phyloP scores from a whole-genome alignment of 208 protist genomes.

The Acanthamoeba royreba region DNA sequence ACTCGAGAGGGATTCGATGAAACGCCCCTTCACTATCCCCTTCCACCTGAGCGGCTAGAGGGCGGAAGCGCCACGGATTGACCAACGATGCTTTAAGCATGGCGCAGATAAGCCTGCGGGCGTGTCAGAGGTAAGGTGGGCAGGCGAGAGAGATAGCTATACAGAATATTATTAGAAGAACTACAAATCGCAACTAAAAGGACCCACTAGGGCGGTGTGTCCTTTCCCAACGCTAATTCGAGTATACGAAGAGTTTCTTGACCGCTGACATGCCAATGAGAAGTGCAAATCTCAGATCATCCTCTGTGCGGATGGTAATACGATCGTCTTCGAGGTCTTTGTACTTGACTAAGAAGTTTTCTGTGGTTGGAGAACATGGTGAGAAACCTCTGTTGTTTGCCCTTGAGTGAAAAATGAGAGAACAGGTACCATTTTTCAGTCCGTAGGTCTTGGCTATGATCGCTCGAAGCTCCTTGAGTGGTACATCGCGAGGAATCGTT shows the following conservation, averaged over 20 bases:
- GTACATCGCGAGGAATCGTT: background rate
- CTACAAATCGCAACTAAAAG: background rate
- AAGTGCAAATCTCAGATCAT: constrained; percentile 30
- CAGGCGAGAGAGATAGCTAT: background rate
- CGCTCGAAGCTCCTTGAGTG: background rate
- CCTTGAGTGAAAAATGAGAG: background rate
- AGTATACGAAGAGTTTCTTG: constrained; percentile 35
- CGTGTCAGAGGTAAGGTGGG: background rate
- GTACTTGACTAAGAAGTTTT: constrained; percentile 32
- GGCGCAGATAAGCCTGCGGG: background rate
- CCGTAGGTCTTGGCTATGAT: constrained; percentile 25
- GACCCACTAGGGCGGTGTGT: background rate
- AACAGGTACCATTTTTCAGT: background rate
- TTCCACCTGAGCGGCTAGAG: background rate
- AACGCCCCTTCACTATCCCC: background rate
- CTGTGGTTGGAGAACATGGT: background rate
- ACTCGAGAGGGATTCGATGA: background rate
- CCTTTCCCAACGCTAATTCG: background rate
- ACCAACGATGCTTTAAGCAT: background rate
- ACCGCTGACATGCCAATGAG: constrained; percentile 6
- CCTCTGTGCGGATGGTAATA: constrained; percentile 35
- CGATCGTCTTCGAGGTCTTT: constrained; percentile 31
- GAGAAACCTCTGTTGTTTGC: no score
- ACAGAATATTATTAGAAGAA: background rate
- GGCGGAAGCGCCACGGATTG: background rate